Percentiles rank a stretch among this genome's conserved stretches.
phyloP scores from a whole-genome alignment of 495 filamentous ascomycete species.

The Penicilliopsis zonata region DNA sequence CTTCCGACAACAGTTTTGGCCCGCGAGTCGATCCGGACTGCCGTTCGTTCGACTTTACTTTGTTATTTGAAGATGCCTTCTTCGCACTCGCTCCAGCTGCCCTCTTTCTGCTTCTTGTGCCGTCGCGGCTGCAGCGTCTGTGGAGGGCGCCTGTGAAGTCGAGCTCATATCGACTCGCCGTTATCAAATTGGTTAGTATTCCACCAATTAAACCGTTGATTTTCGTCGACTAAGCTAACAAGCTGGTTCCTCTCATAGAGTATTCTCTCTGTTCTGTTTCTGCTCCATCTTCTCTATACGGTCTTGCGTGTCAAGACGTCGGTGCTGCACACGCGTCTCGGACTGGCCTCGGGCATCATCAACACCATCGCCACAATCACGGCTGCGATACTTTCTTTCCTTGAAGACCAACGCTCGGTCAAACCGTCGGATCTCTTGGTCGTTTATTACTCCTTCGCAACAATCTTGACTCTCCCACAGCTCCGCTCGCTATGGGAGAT shows the following conservation, averaged over 20 bases:
- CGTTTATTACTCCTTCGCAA: conserved; percentile 16
- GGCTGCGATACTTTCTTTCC: conserved; percentile 11
- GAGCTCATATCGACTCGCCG: conserved; percentile 13
- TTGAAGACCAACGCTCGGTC: conserved; percentile 22
- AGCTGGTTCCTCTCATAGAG: not conserved
- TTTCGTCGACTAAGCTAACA: too few relatives aligned
- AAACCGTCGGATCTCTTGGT: conserved; percentile 19
- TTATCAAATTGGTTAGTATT: conserved; percentile 15
- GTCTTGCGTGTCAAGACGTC: conserved; percentile 7
- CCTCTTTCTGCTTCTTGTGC: conserved; percentile 14
- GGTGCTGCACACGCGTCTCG: conserved; percentile 7
- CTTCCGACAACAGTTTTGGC: conserved; percentile 19
- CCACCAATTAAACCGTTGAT: not conserved
- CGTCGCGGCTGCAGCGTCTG: conserved; percentile 11
- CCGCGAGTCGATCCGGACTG: conserved; percentile 14
- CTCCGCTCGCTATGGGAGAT: conserved; percentile 21
- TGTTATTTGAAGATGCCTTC: conserved; percentile 22
- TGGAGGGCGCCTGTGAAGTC: conserved; percentile 13
- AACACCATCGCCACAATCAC: conserved; percentile 5
- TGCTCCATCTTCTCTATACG: conserved; percentile 14
- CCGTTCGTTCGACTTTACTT: conserved; percentile 23
- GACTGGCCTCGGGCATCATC: conserved; percentile 9
- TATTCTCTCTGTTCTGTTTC: conserved; percentile 7
- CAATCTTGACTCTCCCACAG: conserved; percentile 11
- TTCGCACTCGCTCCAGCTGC: conserved; percentile 15